Base-by-base conservation (phyloP, 768 basidiomycete species). In the Naematelia encephala region DNA sequence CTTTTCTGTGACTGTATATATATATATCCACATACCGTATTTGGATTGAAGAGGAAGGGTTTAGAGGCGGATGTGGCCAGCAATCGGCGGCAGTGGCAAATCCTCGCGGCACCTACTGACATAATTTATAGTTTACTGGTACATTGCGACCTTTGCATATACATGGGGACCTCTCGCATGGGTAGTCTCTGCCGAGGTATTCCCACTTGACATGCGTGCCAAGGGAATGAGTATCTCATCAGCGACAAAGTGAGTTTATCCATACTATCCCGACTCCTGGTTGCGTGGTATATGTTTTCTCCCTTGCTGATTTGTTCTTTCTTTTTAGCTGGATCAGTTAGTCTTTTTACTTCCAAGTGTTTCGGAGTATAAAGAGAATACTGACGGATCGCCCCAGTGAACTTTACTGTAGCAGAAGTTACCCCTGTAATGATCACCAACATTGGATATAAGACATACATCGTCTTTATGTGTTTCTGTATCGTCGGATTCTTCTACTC, bases 171-270 rank as follows among this genome's bases (percentile, higher is more conserved):
- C 87, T 12, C 86, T 86, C 67, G 81, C 86, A 11, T 89, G 88
- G 87, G 87, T 89, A 73, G 78, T 88, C 42, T 84, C 87, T 11
- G 84, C 87, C 8, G 87, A 88, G 78, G 87, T 76, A 29, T 72
- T 74, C 69, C 70, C 73, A 4, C 69, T 77, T 21, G 88, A 66
- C 60, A 83, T 88, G 58, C 84, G 87, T 56, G 85, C 86, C 54
- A 88, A 88, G 78, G 87, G 87, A 45, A 76, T 89, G 60, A 86
- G 86, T 2, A 86, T 90, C 63, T 84, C 85, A 2, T 84, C 86
- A 3, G 88, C 86, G 5, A 84, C 85, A 13, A 89, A 89, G 61
- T 66, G 55, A 30, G 16, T 45, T 45, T 29, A 21, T 23, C 12
- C 13, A 14, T 13, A 43, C 12, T 51, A 10, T 3, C 4, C 14